Evolutionary conservation across 2,329 filamentous ascomycete genomes (phyloP).

Genomic region (Thelonectria discophora): DNA sequence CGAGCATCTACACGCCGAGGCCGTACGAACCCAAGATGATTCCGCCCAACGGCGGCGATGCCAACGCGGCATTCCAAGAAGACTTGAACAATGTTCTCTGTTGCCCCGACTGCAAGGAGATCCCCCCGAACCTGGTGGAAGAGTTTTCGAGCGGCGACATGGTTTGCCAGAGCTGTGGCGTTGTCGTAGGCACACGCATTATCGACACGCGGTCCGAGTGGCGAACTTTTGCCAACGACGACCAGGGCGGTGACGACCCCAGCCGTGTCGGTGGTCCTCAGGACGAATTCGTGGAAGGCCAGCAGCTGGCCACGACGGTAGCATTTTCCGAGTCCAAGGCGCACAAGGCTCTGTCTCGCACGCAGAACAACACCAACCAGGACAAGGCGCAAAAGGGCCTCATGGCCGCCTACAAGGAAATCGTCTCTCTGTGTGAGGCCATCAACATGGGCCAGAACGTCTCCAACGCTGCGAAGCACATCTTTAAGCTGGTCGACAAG

Average conservation of each 20-base stretch:
- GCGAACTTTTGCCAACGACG: constrained; percentile 98
- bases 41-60: constrained; percentile 48
- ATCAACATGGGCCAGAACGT: constrained; percentile 84
- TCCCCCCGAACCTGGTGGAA: constrained; percentile 91
- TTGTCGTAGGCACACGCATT: constrained; percentile 89
- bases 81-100: constrained; percentile 87
- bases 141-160: constrained; percentile 93
- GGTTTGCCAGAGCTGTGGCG: constrained; percentile 89
- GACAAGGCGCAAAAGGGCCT: constrained; percentile 87
- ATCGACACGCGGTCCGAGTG: constrained; percentile 97
- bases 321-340: constrained; percentile 80
- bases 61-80: constrained; percentile 68
- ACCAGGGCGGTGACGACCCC: constrained; percentile 94
- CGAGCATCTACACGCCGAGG: constrained; percentile 55
- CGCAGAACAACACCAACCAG: constrained; percentile 84
- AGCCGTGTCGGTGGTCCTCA: constrained; percentile 96
- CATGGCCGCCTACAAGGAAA: constrained; percentile 87
- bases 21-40: constrained; percentile 59
- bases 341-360: constrained; percentile 79
- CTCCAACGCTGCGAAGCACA: constrained; percentile 89
- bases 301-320: constrained; percentile 88
- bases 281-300: constrained; percentile 88
- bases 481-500: constrained; percentile 95
- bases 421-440: constrained; percentile 85
- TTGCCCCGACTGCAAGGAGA: constrained; percentile 90